Base-by-base conservation (phyloP, 164 flowering plant genomes). In the Piper betle region DNA sequence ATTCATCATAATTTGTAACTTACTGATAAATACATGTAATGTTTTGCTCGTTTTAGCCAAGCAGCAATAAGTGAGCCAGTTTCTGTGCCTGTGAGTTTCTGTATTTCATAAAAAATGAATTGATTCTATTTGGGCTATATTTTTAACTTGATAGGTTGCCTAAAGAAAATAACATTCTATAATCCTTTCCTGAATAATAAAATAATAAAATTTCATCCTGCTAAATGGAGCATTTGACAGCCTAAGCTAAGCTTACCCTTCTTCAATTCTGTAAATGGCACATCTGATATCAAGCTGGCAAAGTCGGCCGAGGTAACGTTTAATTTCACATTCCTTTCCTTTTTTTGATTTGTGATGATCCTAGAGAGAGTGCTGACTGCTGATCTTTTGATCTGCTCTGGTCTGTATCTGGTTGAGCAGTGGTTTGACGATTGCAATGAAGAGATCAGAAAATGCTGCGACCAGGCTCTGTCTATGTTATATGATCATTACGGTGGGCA, bases 391-490 rank as follows among this genome's bases (percentile, higher is more conserved):
- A n/a, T 39, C 41, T 12, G 12, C 52, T 60, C 13, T 19, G 62
- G 11, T 38, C 50, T 61, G 11, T 50, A 60, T 15, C 43, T 55
- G 61, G 57, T 11, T 62, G 25, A 64, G 17, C 64, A 93, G 98
- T 93, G 98, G 97, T 93, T 93, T 65, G 71, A 87, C 66, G 94
- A 93, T 71, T 82, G 92, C 80, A 77, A 72, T 46, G 80, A 78
- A 39, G 97, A 87, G 3, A 77, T 93, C 65, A 76, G 68, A 72
- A 48, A 40, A n/a, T 84, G 94, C 63, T 90, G 97, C 68, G 68
- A 83, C 37, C 53, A 66, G 52, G 91, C 89, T 53, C 40, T 93
- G 58, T 65, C 79, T 17, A 68, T 66, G 70, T 85, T 93, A 60
- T 66, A 71, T 43, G 63, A 79, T 62, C 68, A 74, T 11, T 84